Percentiles rank a stretch among this genome's conserved stretches.
Evolutionary conservation across 2,329 filamentous ascomycete genomes (phyloP).

Genomic region (Trichoderma simmonsii): DNA sequence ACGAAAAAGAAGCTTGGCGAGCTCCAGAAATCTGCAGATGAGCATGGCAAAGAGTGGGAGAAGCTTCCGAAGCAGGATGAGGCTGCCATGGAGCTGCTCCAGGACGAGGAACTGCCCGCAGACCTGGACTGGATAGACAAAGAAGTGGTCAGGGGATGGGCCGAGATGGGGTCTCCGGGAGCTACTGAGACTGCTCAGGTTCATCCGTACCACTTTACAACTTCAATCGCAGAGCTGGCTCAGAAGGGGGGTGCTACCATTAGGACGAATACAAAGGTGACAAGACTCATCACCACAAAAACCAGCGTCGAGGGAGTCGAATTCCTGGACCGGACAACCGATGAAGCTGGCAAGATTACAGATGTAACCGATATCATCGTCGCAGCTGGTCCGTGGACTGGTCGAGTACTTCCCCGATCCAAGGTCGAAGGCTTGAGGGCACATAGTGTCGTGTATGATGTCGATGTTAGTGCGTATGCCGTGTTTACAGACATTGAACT

Average conservation of each 20-base stretch:
- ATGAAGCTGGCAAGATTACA: conserved; percentile 35
- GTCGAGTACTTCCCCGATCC: conserved; percentile 53
- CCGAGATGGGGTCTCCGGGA: conserved; percentile 71
- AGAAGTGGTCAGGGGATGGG: conserved; percentile 65
- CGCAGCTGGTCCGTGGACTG: conserved; percentile 62
- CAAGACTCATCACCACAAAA: conserved; percentile 56
- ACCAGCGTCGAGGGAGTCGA: conserved; percentile 59
- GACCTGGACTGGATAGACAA: conserved; percentile 83
- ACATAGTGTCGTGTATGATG: conserved; percentile 63
- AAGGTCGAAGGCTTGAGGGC: conserved; percentile 59
- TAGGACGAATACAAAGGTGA: conserved; percentile 63
- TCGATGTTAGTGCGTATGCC: conserved; percentile 67
- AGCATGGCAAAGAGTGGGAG: conserved; percentile 51
- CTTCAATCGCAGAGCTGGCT: conserved; percentile 74
- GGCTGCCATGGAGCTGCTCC: conserved; percentile 45
- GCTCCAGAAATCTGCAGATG: conserved; percentile 25
- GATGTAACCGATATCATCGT: conserved; percentile 54
- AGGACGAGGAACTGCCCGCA: conserved; percentile 62
- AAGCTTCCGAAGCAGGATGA: conserved; percentile 60
- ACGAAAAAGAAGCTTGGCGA: conserved; percentile 35
- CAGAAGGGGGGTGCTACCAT: conserved; percentile 66
- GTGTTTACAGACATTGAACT: conserved; percentile 85
- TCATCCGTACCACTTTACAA: conserved; percentile 89
- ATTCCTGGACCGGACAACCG: conserved; percentile 50
- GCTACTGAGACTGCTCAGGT: conserved; percentile 85